phyloP scores from a whole-genome alignment of 345 rosid genomes.

The Punica granatum region DNA sequence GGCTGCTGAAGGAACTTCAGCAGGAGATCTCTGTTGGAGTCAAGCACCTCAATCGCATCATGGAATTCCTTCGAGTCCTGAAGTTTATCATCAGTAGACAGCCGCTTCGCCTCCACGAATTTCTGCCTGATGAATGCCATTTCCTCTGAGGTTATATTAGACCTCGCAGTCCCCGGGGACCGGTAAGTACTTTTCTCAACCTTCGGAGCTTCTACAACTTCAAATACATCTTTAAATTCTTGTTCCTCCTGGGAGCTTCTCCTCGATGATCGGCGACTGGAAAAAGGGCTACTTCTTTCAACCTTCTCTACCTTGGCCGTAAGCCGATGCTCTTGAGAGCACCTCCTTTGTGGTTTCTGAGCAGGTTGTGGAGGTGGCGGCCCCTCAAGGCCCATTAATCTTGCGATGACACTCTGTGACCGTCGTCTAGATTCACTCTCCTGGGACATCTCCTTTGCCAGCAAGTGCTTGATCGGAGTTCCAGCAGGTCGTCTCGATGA shows the following conservation, averaged over 20 bases:
- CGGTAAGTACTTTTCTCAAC: slow-evolving; percentile 31
- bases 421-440: slow-evolving; percentile 63
- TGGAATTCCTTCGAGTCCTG: slow-evolving; percentile 67
- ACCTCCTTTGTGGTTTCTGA: slow-evolving; percentile 36
- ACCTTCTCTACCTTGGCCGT: slow-evolving; percentile 21
- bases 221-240: slow-evolving; percentile 94
- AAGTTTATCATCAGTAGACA: slow-evolving; percentile 65
- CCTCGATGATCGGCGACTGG: slow-evolving; percentile 43
- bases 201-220: slow-evolving; percentile 65
- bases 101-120: slow-evolving; percentile 67
- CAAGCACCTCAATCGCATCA: slow-evolving; percentile 72
- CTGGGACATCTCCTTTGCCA: slow-evolving; percentile 78
- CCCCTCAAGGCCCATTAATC: slow-evolving; percentile 93
- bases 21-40: slow-evolving; percentile 71
- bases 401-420: slow-evolving; percentile 76
- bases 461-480: slow-evolving; percentile 58
- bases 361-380: slow-evolving; percentile 52
- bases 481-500: slow-evolving; percentile 32
- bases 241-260: slow-evolving; percentile 66
- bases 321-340: slow-evolving; percentile 24
- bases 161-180: slow-evolving; percentile 21
- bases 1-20: slow-evolving; percentile 83
- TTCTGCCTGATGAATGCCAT: slow-evolving; percentile 63
- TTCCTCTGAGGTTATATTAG: slow-evolving; percentile 54
- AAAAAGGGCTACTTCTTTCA: slow-evolving; percentile 32